Evolutionary conservation across 1,284 basidiomycete genomes (phyloP), one percentile per base, ranked within the genome.

Genomic region (Earliella scabrosa): DNA sequence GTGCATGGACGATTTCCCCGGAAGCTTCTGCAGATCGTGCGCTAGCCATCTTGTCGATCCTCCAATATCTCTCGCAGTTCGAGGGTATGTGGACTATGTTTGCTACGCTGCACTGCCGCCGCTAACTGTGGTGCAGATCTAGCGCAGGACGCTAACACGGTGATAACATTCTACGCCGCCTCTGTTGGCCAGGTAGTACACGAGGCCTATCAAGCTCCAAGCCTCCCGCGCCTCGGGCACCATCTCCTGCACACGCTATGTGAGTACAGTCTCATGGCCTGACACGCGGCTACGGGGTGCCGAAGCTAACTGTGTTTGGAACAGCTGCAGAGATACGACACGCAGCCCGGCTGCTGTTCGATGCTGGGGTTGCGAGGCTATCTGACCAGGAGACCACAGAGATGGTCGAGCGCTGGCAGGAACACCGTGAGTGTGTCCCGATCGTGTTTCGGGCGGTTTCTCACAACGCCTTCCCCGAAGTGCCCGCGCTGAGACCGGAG

Each of bases 81-180:
- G 87, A 89, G 70, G 86, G 92, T 90, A 60, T 27, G 63, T 47
- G 23, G 3, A 23, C 38, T 14, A 43, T 18, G 18, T 14, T n/a
- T n/a, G n/a, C n/a, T n/a, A n/a, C n/a, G n/a, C 24, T 55, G 24
- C 29, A 21, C 8, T 10, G 4, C 11, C 7, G 9, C n/a, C 7
- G 14, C 38, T 60, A 2, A 56, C 35, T 7, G 20, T 2, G 7
- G 9, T 11, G 16, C 64, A 92, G 93, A 90, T 34, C 76, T 83
- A 6, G 81, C 86, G 45, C 81, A 87, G 43, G 77, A 77, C 35
- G 86, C 87, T 4, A 87, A 82, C 50, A 85, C 88, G 2, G 82
- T 92, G 13, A 86, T 90, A 58, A 80, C 87, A 0, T 95, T 91
- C 71, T 95, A 93, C 71, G 79, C 87, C 0, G 81, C 86, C 0